phyloP scores from a whole-genome alignment of 73 alveolate genomes.

The Paramecium primaurelia region DNA sequence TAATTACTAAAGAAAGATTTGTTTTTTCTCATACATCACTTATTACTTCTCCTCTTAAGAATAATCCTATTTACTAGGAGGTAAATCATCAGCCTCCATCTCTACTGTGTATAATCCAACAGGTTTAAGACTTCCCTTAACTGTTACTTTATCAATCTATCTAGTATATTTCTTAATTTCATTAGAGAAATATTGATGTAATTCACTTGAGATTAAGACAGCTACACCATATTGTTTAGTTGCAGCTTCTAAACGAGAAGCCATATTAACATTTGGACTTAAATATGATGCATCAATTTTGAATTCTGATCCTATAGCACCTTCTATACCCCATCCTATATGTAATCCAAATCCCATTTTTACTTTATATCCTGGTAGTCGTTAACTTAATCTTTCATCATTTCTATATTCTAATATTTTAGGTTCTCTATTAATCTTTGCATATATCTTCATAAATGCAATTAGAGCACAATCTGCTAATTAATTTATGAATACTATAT shows the following conservation, averaged over 20 bases:
- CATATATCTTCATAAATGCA: constrained; percentile 88
- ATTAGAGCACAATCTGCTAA: constrained; percentile 94
- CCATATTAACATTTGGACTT: constrained; percentile 92
- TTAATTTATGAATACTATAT: constrained; percentile 73
- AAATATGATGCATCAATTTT: constrained; percentile 90
- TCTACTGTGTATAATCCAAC: constrained; percentile 76
- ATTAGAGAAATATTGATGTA: constrained; percentile 66
- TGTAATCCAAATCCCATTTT: constrained; percentile 97
- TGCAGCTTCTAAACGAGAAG: constrained; percentile 88
- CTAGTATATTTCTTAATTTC: constrained; percentile 63
- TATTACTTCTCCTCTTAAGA: background rate
- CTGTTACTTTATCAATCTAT: constrained; percentile 82
- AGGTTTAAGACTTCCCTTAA: constrained; percentile 77
- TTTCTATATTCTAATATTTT: constrained; percentile 80
- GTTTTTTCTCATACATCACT: constrained; percentile 59
- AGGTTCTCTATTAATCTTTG: constrained; percentile 87
- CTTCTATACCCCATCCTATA: constrained; percentile 98
- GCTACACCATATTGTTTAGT: constrained; percentile 87
- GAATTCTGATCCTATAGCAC: constrained; percentile 92
- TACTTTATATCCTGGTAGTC: constrained; percentile 83
- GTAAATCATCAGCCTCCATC: constrained; percentile 61
- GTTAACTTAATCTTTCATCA: constrained; percentile 69
- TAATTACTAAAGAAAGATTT: background rate
- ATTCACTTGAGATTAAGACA: constrained; percentile 75
- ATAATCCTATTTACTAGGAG: constrained; percentile 54